phyloP scores from a whole-genome alignment of 495 filamentous ascomycete genomes.

The Durotheca rogersii region DNA sequence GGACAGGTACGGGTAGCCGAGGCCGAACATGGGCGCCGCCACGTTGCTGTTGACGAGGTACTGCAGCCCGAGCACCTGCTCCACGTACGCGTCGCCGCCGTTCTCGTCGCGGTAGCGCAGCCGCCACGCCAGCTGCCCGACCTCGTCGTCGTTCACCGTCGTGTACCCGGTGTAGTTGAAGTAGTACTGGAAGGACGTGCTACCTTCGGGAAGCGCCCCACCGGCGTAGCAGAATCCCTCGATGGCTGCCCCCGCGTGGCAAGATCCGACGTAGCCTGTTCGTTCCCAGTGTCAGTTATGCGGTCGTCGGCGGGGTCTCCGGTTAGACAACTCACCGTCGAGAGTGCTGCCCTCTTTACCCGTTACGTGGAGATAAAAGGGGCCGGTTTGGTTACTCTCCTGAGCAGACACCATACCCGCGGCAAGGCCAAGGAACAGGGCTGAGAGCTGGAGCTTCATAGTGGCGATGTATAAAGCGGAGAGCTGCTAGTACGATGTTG shows the following conservation, averaged over 20 bases:
- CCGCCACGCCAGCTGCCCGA: slow-evolving; percentile 46
- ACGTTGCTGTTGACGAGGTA: slow-evolving; percentile 52
- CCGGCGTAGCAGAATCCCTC: slow-evolving; percentile 52
- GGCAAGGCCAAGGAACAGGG: slow-evolving; percentile 30
- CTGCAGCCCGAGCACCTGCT: slow-evolving; percentile 43
- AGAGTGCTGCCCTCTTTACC: slow-evolving; percentile 32
- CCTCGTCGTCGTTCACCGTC: slow-evolving; percentile 22
- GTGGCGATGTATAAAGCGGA: slow-evolving; percentile 7
- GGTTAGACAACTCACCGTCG: slow-evolving; percentile 30
- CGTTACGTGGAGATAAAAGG: slow-evolving; percentile 44
- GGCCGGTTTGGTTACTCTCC: slow-evolving; percentile 38
- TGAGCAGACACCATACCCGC: slow-evolving; percentile 40
- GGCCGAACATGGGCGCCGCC: slow-evolving; percentile 48
- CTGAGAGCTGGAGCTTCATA: slow-evolving; percentile 37
- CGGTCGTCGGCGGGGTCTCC: no score
- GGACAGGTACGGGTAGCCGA: slow-evolving; percentile 4
- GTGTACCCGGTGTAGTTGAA: slow-evolving; percentile 45
- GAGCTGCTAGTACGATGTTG: background rate
- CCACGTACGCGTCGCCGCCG: slow-evolving; percentile 35
- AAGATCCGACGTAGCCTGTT: slow-evolving; percentile 45
- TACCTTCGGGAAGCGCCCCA: slow-evolving; percentile 10
- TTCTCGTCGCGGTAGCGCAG: slow-evolving; percentile 31
- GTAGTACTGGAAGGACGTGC: slow-evolving; percentile 28
- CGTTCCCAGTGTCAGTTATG: slow-evolving; percentile 39
- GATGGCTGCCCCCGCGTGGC: slow-evolving; percentile 58